Conservation (phyloP, 1,139 yeast genomes). For the Tardiomyces depauwii region DNA sequence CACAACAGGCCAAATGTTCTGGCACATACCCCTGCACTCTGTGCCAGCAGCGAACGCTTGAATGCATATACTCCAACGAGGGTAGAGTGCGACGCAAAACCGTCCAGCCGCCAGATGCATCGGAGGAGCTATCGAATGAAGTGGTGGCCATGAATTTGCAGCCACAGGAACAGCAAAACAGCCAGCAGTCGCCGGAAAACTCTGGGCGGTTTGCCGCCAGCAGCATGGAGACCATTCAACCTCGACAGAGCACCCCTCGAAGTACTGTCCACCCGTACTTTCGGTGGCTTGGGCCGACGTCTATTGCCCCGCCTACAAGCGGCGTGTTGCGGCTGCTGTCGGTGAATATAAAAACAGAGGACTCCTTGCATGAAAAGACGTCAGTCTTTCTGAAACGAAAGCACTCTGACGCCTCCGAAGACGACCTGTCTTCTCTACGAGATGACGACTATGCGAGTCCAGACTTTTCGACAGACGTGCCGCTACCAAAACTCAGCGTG, state of each 20-base stretch:
- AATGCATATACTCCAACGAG: neutral
- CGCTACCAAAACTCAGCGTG: neutral
- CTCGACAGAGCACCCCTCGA: neutral
- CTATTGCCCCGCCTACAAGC: conserved; percentile 4
- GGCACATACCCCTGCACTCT: neutral
- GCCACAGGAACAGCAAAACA: neutral
- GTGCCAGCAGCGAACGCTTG: neutral
- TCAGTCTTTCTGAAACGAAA: neutral
- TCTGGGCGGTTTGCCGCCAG: no score
- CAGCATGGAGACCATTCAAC: no score
- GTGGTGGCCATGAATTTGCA: neutral
- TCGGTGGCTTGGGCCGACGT: conserved; percentile 8
- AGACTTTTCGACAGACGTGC: neutral
- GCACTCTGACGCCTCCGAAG: no score
- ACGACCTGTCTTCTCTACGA: neutral
- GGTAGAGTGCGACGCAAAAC: neutral
- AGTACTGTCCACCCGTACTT: neutral
- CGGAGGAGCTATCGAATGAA: neutral
- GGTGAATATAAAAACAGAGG: conserved; percentile 14
- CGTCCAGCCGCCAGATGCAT: neutral
- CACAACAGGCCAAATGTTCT: neutral
- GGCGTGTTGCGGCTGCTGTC: conserved; percentile 18
- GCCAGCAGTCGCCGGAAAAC: neutral
- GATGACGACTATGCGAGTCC: neutral
- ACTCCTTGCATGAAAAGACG: neutral